These are phyloP conservation scores for Trypanosoma grayi DNA, from an alignment of 208 protist species.

Conservation along the genomic window DNA sequence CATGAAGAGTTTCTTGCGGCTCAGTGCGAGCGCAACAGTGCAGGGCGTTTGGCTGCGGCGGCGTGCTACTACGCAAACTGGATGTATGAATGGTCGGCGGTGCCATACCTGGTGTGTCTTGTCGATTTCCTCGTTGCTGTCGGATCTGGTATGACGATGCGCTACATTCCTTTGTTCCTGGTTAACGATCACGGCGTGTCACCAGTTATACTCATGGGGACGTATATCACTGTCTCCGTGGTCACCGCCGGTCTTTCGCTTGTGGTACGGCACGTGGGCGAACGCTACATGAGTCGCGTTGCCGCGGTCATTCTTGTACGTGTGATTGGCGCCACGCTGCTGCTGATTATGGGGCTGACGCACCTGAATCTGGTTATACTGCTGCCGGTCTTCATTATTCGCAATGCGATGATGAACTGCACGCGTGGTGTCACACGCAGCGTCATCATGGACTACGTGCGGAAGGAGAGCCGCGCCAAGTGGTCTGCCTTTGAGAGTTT, in stretches of 20 bases:
- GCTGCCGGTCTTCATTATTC: conserved; percentile 34
- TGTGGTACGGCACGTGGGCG: conserved; percentile 1
- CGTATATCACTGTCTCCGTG: conserved; percentile 32
- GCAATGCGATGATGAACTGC: conserved; percentile 68
- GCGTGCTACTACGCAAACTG: neutral
- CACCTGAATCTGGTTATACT: conserved; percentile 24
- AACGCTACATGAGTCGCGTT: conserved; percentile 33
- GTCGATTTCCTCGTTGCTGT: conserved; percentile 47
- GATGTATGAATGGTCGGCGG: conserved; percentile 16
- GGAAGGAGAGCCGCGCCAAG: conserved; percentile 35
- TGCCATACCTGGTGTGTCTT: conserved; percentile 53
- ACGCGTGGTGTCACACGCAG: conserved; percentile 56
- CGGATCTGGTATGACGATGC: conserved; percentile 55
- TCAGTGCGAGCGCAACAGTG: neutral
- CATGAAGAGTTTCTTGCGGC: neutral
- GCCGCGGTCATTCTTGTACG: conserved; percentile 37
- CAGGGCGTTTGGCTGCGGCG: neutral
- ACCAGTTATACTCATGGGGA: conserved; percentile 28
- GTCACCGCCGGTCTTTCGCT: conserved; percentile 25
- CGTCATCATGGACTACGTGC: conserved; percentile 69
- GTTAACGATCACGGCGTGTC: conserved; percentile 15
- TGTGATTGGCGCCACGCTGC: conserved; percentile 26
- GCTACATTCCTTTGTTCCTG: conserved; percentile 49
- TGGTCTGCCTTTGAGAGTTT: conserved; percentile 74
- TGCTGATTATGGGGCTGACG: conserved; percentile 24